Base-by-base conservation (phyloP, 345 rosid genomes). In the Barbarea vulgaris region DNA sequence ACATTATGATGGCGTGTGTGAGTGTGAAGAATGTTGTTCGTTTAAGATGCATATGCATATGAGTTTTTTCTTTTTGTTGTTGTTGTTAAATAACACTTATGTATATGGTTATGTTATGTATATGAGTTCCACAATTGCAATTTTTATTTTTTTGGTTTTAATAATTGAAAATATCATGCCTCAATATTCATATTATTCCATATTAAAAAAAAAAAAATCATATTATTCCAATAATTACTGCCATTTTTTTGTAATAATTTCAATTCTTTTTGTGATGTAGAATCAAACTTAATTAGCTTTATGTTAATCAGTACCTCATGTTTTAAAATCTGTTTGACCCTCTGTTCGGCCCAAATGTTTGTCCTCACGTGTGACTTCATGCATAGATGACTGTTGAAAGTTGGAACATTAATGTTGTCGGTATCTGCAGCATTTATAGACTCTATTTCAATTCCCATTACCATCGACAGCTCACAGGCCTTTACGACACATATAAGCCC, bases 401-500 rank as follows among this genome's bases (percentile, higher is more conserved):
- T 21, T 66, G 33, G 46, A 36, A 52, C 60, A 52, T 15, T 31
- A 21, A 33, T 50, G 47, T 19, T 24, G 25, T 52, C 61, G n/a
- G 11, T 21, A 36, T 67, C n/a, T 36, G 50, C 34, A 67, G 60
- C 51, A 67, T 46, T 64, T 64, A 19, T 64, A 47, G 28, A 64
- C 18, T 46, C 27, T 21, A 42, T 63, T 63, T 39, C n/a, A 39
- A 13, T 13, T 25, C 9, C 21, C 22, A 25, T 24, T 33, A 63
- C 52, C 6, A 41, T 66, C 30, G 70, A 66, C 58, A 66, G 72
- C 61, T 36, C 71, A 67, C 37, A 36, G 41, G 72, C 37, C n/a
- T 53, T 37, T 34, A 27, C 2, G 61, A 22, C 48, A 67, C 50
- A 51, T 64, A 47, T 51, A 67, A 27, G 24, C 21, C 15, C 12